Conservation (phyloP, 768 basidiomycete genomes). For the Boletus vermiculosoides region DNA sequence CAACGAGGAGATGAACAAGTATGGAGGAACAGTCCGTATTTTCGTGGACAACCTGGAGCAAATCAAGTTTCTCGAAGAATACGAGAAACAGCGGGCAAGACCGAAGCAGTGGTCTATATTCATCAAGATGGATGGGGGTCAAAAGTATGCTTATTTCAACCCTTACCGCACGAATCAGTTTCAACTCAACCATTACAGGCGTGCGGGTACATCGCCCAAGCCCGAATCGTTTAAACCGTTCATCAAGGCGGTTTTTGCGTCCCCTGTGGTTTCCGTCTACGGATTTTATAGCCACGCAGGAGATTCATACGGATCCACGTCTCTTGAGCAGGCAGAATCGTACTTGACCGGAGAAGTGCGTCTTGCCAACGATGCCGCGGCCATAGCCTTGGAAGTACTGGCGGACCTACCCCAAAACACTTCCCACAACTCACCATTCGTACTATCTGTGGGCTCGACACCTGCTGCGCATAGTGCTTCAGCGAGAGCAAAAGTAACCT, state of each 20-base stretch:
- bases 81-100: slow-evolving; percentile 42
- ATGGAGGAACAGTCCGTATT: slow-evolving; percentile 63
- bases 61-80: slow-evolving; percentile 60
- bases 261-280: slow-evolving; percentile 59
- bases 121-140: slow-evolving; percentile 77
- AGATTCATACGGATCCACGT: slow-evolving; percentile 74
- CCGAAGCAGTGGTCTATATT: slow-evolving; percentile 69
- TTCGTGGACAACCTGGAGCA: slow-evolving; percentile 79
- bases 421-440: slow-evolving; percentile 49
- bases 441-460: slow-evolving; percentile 83
- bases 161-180: not conserved
- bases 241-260: slow-evolving; percentile 50
- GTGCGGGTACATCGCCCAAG: slow-evolving; percentile 62
- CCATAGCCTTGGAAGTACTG: slow-evolving; percentile 49
- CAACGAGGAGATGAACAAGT: slow-evolving; percentile 49
- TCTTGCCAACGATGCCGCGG: slow-evolving; percentile 66
- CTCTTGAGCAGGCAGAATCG: slow-evolving; percentile 57
- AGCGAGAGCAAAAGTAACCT: slow-evolving; percentile 45
- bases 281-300: slow-evolving; percentile 86
- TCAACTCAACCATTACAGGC: slow-evolving; percentile 43
- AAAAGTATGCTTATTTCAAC: slow-evolving; percentile 51
- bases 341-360: slow-evolving; percentile 70
- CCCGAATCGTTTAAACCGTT: slow-evolving; percentile 57
- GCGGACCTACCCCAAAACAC: slow-evolving; percentile 33
- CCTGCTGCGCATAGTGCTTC: slow-evolving; percentile 82